Evolutionary conservation across 306 rosid species (phyloP), one percentile per base, ranked within the genome.

Genomic region (Phaseolus lunatus): DNA sequence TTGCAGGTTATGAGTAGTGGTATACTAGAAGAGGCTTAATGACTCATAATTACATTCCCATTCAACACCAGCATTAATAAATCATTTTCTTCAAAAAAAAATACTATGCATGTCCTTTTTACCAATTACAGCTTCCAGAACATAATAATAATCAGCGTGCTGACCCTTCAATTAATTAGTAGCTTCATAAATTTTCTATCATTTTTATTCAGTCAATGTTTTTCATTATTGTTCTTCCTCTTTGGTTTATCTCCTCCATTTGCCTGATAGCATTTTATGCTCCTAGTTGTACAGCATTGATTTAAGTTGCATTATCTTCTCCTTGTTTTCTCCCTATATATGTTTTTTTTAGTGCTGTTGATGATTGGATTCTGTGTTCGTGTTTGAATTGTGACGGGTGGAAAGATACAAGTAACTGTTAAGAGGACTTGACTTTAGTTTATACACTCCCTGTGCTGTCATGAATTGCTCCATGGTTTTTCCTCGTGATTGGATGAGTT

Each of bases 111-210:
- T 35, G 58, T 65, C 67, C 45, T 66, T 70, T 66, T 75, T 23
- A 45, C 49, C 71, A 83, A 74, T 59, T 43, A 78, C 68, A n/a
- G 61, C 20, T 37, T 71, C 73, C 74, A 19, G 18, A 14, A 19
- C 45, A 73, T 76, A 66, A 66, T 71, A 66, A 82, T 78, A 26
- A 72, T 44, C 15, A 18, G 89, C 87, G 65, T 83, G 85, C 63
- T 58, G 33, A 22, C 48, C 65, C 13, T 62, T 63, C 50, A 54
- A 24, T 70, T 20, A 47, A 29, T 72, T 48, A 26, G 16, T 24
- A 15, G 23, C 12, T 68, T 68, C 47, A n/a, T n/a, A 3, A 31
- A 14, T 29, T 29, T 31, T 20, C n/a, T 29, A n/a, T 37, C 47
- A 29, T 9, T 33, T 14, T 12, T 39, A 31, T 66, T 41, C 47